These are phyloP conservation scores for Moringa oleifera DNA, from an alignment of 345 rosid genomes.

Conservation along the genomic window DNA sequence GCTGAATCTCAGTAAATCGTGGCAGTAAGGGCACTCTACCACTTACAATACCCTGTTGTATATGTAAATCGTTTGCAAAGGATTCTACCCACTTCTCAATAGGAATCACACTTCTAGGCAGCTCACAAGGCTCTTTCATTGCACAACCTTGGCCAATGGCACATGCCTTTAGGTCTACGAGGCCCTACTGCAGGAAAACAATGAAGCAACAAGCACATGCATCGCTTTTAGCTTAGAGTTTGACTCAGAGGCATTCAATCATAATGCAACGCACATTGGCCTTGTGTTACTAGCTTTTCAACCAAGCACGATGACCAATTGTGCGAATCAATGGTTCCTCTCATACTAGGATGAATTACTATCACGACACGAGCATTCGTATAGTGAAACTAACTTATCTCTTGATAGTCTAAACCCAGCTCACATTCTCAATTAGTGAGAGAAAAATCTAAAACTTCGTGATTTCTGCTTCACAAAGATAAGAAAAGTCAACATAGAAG, in stretches of 20 bases:
- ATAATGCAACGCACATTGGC: conserved; percentile 24
- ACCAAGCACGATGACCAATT: conserved; percentile 22
- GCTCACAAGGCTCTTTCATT: neutral
- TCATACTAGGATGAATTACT: conserved; percentile 26
- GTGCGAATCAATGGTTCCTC: conserved; percentile 22
- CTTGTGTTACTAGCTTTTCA: conserved; percentile 20
- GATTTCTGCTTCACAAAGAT: no score
- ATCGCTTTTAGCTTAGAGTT: conserved; percentile 22
- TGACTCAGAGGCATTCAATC: conserved; percentile 24
- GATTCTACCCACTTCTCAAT: no score
- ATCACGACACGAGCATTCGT: conserved; percentile 15
- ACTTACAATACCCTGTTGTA: no score
- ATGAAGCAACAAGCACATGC: conserved; percentile 13
- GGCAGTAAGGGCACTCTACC: no score
- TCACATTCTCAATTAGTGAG: conserved; percentile 15
- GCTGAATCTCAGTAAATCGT: no score
- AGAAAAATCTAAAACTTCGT: no score
- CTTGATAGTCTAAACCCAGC: conserved; percentile 20
- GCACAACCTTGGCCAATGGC: conserved; percentile 2
- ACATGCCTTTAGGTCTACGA: conserved; percentile 7
- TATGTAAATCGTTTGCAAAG: no score
- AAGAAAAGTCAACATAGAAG: no score
- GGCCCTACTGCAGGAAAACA: conserved; percentile 16
- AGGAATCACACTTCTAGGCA: no score
- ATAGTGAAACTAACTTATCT: conserved; percentile 24